phyloP scores from a whole-genome alignment of 106 monocot species.

The Dendrobium nobile region DNA sequence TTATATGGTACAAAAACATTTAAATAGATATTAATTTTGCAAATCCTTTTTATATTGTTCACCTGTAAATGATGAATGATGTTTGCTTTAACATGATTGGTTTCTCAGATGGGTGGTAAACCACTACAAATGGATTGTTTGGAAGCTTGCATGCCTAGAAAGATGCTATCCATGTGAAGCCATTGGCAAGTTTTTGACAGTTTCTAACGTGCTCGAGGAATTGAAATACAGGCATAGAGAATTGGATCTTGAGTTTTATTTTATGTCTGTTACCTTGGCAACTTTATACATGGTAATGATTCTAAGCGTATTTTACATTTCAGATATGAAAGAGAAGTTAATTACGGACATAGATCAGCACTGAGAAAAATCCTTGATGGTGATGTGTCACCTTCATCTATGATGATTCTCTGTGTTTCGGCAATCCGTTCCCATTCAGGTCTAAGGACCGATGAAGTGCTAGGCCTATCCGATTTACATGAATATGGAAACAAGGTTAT shows the following conservation, averaged over 20 bases:
- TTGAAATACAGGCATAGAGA: slow-evolving; percentile 70
- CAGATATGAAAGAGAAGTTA: slow-evolving; percentile 92
- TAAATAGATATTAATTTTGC: not conserved
- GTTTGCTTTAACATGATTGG: slow-evolving; percentile 5
- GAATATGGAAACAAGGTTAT: slow-evolving; percentile 15
- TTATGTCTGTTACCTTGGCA: not conserved
- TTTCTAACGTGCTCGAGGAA: slow-evolving; percentile 78
- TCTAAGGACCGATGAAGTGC: slow-evolving; percentile 12
- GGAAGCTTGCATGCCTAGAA: slow-evolving; percentile 90
- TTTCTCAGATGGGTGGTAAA: slow-evolving; percentile 77
- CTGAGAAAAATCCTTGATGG: slow-evolving; percentile 84
- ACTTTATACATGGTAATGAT: not conserved
- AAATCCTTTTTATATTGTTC: not conserved
- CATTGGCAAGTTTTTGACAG: slow-evolving; percentile 52
- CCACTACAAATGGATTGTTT: slow-evolving; percentile 96
- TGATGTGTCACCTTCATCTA: slow-evolving; percentile 72
- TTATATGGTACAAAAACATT: too few species aligned
- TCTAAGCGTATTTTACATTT: not conserved
- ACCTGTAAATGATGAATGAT: not conserved
- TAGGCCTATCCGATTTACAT: slow-evolving; percentile 10
- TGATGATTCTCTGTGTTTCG: slow-evolving; percentile 85
- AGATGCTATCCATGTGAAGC: slow-evolving; percentile 62
- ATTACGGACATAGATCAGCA: slow-evolving; percentile 79
- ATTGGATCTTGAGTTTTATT: not conserved
- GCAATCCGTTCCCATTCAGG: slow-evolving; percentile 31